These are phyloP conservation scores for Scedosporium boydii DNA, from an alignment of 2,329 filamentous ascomycete genomes.

Conservation along the genomic window DNA sequence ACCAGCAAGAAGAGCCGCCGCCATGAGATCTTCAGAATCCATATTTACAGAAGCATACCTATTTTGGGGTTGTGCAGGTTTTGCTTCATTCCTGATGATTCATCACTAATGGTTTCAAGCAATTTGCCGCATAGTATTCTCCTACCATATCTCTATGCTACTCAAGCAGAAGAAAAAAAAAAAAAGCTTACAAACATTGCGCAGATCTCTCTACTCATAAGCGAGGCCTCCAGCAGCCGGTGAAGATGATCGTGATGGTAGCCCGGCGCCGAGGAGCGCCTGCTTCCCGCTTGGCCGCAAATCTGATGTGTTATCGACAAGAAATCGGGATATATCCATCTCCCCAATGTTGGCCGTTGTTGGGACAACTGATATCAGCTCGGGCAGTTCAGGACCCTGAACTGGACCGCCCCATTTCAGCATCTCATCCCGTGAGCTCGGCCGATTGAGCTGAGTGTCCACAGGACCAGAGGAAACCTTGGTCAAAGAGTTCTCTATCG, in stretches of 20 bases:
- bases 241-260: slow-evolving; percentile 2
- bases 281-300: neutral
- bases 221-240: neutral
- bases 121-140: too few relatives aligned
- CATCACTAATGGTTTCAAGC: too few relatives aligned
- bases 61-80: too few relatives aligned
- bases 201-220: neutral
- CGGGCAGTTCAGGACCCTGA: slow-evolving; percentile 21
- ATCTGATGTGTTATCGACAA: slow-evolving; percentile 42
- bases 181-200: neutral
- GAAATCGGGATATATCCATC: slow-evolving; percentile 52
- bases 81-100: too few relatives aligned
- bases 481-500: slow-evolving; percentile 35
- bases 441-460: slow-evolving; percentile 29
- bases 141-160: too few relatives aligned
- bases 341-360: slow-evolving; percentile 30
- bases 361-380: slow-evolving; percentile 11
- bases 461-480: slow-evolving; percentile 22
- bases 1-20: too few relatives aligned
- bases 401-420: slow-evolving; percentile 27
- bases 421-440: slow-evolving; percentile 37
- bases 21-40: too few relatives aligned
- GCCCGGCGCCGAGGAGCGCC: neutral
- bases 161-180: neutral
- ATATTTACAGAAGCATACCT: too few relatives aligned